phyloP scores from a whole-genome alignment of 2,329 filamentous ascomycete species.

The Tolypocladium tundrense region DNA sequence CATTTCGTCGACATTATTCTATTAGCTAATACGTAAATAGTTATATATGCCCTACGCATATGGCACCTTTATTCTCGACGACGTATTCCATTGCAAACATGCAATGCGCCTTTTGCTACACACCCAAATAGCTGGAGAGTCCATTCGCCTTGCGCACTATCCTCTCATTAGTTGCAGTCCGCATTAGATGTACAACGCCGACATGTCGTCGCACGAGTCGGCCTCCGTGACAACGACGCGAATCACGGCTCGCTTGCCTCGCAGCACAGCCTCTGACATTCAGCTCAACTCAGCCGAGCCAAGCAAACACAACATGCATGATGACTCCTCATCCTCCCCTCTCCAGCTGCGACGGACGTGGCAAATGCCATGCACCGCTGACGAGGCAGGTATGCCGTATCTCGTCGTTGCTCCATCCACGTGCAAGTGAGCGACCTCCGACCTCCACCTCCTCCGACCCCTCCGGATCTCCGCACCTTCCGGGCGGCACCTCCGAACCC shows the following conservation, averaged over 20 bases:
- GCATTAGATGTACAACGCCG: not conserved
- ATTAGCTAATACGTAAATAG: not conserved
- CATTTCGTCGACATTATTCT: not conserved
- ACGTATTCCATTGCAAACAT: not conserved
- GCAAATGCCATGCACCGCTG: not conserved
- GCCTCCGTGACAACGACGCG: not conserved
- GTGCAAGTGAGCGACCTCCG: too few species aligned
- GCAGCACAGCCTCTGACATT: not conserved
- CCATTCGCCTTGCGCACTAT: not conserved
- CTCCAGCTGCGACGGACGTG: not conserved
- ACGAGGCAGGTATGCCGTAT: not conserved
- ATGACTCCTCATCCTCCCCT: not conserved
- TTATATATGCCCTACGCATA: not conserved
- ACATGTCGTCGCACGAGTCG: not conserved
- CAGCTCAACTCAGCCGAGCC: not conserved
- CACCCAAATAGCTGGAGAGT: too few species aligned
- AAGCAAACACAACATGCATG: not conserved
- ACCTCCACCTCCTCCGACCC: too few species aligned
- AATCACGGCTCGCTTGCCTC: not conserved
- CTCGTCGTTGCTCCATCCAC: not conserved
- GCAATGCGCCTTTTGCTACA: not conserved
- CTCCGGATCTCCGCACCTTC: too few species aligned
- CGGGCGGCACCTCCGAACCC: too few species aligned
- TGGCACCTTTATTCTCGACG: too few species aligned
- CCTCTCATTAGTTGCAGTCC: not conserved